Evolutionary conservation across 192 early-diverging fungal species (phyloP).

Genomic region (Coemansia sp.): DNA sequence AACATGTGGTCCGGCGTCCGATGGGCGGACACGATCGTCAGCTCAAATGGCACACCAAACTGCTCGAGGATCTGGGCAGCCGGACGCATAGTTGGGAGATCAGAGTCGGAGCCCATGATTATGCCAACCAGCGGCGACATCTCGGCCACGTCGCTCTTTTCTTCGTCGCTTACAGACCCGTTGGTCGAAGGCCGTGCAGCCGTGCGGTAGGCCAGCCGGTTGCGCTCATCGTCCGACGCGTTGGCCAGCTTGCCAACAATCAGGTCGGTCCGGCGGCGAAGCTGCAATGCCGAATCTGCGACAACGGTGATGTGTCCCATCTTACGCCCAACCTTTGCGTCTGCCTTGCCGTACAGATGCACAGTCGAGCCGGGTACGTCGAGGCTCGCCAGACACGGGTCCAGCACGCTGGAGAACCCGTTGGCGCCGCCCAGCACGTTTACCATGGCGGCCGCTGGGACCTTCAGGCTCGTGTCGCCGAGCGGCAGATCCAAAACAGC

Average conservation of each 20-base stretch:
- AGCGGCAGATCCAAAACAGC: constrained; percentile 90
- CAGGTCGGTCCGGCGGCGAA: constrained; percentile 66
- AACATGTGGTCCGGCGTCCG: constrained; percentile 93
- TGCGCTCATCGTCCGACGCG: constrained; percentile 42
- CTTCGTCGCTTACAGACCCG: constrained; percentile 26
- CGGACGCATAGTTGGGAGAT: constrained; percentile 90
- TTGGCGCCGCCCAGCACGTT: constrained; percentile 84
- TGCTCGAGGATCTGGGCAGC: constrained; percentile 86
- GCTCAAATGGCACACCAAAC: constrained; percentile 92
- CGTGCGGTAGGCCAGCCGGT: constrained; percentile 26
- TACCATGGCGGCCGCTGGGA: constrained; percentile 89
- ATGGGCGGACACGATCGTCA: constrained; percentile 98
- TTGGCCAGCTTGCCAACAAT: constrained; percentile 54
- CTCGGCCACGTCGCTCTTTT: constrained; percentile 28
- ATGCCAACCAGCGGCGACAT: constrained; percentile 86
- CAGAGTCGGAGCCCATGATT: constrained; percentile 99
- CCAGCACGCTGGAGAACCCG: constrained; percentile 60
- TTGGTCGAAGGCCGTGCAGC: constrained; percentile 7
- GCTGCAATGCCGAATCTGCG: constrained; percentile 79
- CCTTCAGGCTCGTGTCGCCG: constrained; percentile 83
- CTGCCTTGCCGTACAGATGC: constrained; percentile 94
- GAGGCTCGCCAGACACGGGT: constrained; percentile 58
- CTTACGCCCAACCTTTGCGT: constrained; percentile 85
- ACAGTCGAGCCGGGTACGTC: constrained; percentile 80
- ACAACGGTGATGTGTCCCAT: constrained; percentile 98